A percentile compares a stretch with the other conserved stretches of the same genome.
Evolutionary conservation across 1,139 yeast species (phyloP).

Genomic region (Yamadazyma sp.): DNA sequence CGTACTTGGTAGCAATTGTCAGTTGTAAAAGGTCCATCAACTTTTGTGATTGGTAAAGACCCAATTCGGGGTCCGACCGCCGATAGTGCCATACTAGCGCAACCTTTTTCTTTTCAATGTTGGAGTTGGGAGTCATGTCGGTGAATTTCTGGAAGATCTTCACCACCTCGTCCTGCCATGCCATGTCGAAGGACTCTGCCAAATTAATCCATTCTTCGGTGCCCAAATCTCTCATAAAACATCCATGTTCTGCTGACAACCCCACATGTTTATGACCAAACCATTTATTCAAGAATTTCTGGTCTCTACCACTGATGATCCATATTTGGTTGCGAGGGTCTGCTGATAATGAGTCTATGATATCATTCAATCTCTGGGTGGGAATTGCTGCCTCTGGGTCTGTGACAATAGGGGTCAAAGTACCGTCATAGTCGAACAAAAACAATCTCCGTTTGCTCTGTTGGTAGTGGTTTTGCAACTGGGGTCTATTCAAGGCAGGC

Average conservation of each 20-base stretch:
- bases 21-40: slow-evolving; percentile 63
- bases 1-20: slow-evolving; percentile 65
- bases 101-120: slow-evolving; percentile 83
- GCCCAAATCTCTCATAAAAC: slow-evolving; percentile 78
- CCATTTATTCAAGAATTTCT: slow-evolving; percentile 85
- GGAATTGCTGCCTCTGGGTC: slow-evolving; percentile 99
- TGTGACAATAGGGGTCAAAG: slow-evolving; percentile 89
- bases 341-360: slow-evolving; percentile 58
- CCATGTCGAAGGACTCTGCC: slow-evolving; percentile 82
- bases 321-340: slow-evolving; percentile 89
- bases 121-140: slow-evolving; percentile 87
- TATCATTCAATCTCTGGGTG: slow-evolving; percentile 63
- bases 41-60: slow-evolving; percentile 78
- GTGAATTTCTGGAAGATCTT: slow-evolving; percentile 74
- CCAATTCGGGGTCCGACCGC: slow-evolving; percentile 89
- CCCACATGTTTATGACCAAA: slow-evolving; percentile 74
- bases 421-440: slow-evolving; percentile 95
- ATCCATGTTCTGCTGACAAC: slow-evolving; percentile 95
- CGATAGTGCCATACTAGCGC: slow-evolving; percentile 99
- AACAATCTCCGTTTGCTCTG: slow-evolving; percentile 70
- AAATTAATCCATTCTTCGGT: slow-evolving; percentile 74
- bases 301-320: slow-evolving; percentile 97
- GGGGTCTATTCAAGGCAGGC: slow-evolving; percentile 80
- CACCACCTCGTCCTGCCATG: slow-evolving; percentile 85
- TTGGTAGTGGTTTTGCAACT: slow-evolving; percentile 58